Percentiles rank a stretch among this genome's conserved stretches.
Conservation (phyloP, 768 basidiomycete species). For the Termitomyces sp. region DNA sequence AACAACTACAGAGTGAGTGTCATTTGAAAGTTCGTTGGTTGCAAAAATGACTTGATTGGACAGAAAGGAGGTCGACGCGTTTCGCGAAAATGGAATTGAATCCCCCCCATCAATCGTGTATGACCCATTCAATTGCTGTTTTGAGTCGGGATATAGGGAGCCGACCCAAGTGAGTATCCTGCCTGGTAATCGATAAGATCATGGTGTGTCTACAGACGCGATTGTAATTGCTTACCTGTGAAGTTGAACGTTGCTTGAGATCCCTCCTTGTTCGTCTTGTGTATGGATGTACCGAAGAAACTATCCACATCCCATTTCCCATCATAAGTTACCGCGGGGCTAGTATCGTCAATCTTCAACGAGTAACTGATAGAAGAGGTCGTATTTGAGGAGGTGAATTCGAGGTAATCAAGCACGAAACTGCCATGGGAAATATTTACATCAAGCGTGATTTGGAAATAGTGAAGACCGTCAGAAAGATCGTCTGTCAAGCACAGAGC, state of each 20-base stretch:
- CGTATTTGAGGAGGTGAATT: not conserved
- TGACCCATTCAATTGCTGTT: slow-evolving; percentile 13
- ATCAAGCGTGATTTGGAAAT: not conserved
- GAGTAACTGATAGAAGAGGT: not conserved
- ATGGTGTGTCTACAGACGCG: not conserved
- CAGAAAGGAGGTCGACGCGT: no score
- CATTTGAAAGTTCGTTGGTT: slow-evolving; percentile 12
- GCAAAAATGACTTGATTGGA: slow-evolving; percentile 20
- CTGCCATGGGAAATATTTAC: not conserved
- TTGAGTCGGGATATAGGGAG: slow-evolving; percentile 7
- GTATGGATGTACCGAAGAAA: not conserved
- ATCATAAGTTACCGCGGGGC: not conserved
- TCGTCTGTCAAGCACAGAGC: not conserved
- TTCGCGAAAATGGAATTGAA: no score
- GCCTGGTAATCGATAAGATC: slow-evolving; percentile 11
- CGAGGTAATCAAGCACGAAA: slow-evolving; percentile 5
- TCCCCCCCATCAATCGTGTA: slow-evolving; percentile 23
- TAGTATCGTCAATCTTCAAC: not conserved
- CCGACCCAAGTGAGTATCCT: slow-evolving; percentile 22
- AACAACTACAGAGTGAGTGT: slow-evolving; percentile 18
- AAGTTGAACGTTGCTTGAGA: slow-evolving; percentile 1
- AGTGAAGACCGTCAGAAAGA: not conserved
- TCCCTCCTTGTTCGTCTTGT: not conserved
- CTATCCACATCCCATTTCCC: not conserved
- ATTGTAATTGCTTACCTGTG: not conserved